phyloP scores from a whole-genome alignment of 2,329 filamentous ascomycete genomes.

The Neodidymelliopsis sp. region DNA sequence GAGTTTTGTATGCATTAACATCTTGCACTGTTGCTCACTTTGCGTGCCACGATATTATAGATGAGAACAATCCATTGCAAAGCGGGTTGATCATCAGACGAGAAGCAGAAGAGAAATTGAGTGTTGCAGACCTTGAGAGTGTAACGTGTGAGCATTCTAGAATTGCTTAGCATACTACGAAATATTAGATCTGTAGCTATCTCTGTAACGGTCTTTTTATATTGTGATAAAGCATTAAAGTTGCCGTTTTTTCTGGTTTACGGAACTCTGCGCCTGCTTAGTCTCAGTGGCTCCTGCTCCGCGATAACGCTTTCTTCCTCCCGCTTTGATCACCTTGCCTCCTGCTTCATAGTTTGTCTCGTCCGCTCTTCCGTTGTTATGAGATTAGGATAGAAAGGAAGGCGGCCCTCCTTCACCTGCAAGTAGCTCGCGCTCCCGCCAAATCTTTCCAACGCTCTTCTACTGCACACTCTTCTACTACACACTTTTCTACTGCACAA shows the following conservation, averaged over 20 bases:
- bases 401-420: conserved; percentile 8
- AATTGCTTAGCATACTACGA: conserved; percentile 9
- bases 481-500: conserved; percentile 20
- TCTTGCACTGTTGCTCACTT: conserved; percentile 7
- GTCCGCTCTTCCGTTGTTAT: conserved; percentile 19
- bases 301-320: conserved; percentile 12
- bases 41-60: conserved; percentile 7
- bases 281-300: conserved; percentile 11
- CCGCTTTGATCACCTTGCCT: conserved; percentile 14
- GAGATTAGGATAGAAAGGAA: conserved; percentile 17
- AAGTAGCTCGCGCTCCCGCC: conserved; percentile 16
- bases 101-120: conserved; percentile 8
- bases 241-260: conserved; percentile 7
- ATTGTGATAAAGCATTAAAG: conserved; percentile 14
- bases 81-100: conserved; percentile 7
- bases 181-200: conserved; percentile 8
- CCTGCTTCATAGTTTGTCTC: conserved; percentile 17
- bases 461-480: conserved; percentile 4
- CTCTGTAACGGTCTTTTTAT: conserved; percentile 11
- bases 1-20: conserved; percentile 8
- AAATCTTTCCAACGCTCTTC: conserved; percentile 18
- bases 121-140: conserved; percentile 10
- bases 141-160: conserved; percentile 10
- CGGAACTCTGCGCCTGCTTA: conserved; percentile 9
- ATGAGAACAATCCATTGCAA: conserved; percentile 11